These are phyloP conservation scores for Cladosporium velox DNA, from an alignment of 2,329 filamentous ascomycete genomes.

Conservation along the genomic window DNA sequence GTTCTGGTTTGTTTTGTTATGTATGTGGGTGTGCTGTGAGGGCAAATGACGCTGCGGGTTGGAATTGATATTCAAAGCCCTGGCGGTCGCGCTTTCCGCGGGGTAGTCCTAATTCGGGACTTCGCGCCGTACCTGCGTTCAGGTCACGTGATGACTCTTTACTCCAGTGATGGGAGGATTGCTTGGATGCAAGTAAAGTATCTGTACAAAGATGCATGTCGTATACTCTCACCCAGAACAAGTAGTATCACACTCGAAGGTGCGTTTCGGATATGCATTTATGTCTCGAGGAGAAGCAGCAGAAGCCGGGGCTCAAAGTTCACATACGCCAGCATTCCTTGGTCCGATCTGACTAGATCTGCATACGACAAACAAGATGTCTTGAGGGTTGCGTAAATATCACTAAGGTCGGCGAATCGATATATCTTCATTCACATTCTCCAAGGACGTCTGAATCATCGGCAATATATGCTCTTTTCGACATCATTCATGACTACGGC, in stretches of 20 bases:
- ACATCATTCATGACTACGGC: no score
- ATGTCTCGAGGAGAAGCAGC: neutral
- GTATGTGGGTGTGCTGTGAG: slow-evolving; percentile 9
- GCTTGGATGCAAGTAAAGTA: no score
- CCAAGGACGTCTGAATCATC: no score
- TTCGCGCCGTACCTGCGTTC: neutral
- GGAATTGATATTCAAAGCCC: neutral
- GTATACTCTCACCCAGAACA: no score
- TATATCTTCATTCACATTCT: neutral
- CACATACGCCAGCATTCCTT: no score
- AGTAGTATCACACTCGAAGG: no score
- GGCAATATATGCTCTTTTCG: no score
- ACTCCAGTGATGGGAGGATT: neutral
- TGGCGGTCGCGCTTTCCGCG: neutral
- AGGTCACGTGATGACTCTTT: neutral
- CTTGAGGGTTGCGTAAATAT: neutral
- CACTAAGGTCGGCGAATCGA: neutral
- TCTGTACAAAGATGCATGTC: no score
- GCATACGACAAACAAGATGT: neutral
- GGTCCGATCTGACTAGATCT: neutral
- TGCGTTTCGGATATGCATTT: neutral
- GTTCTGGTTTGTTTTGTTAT: slow-evolving; percentile 18
- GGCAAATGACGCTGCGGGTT: neutral
- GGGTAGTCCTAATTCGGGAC: neutral
- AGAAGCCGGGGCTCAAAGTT: no score